A percentile compares a stretch with the other conserved stretches of the same genome.
Conservation (phyloP, 768 basidiomycete species). For the Gymnopilus dilepis region DNA sequence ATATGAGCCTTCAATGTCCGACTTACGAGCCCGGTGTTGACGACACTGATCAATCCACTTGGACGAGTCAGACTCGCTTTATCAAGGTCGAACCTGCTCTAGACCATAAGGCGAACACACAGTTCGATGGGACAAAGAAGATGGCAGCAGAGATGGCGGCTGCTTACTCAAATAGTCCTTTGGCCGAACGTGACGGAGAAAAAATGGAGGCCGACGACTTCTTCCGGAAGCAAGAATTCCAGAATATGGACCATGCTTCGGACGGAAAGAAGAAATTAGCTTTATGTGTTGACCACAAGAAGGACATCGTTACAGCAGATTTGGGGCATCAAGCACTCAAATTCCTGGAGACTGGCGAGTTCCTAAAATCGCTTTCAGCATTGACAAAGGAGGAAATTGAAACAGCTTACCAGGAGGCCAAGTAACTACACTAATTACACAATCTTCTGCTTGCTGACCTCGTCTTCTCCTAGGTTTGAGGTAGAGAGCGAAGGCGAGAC, state of each 20-base stretch:
- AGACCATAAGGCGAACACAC: conserved; percentile 33
- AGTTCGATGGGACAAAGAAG: conserved; percentile 27
- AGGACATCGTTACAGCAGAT: not conserved
- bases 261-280: conserved; percentile 34
- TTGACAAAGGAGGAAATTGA: not conserved
- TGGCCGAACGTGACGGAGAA: conserved; percentile 11
- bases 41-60: conserved; percentile 23
- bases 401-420: not conserved
- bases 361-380: not conserved
- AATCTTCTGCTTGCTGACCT: not conserved
- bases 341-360: not conserved
- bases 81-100: conserved; percentile 23
- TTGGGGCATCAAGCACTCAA: not conserved
- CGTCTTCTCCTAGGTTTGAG: not conserved
- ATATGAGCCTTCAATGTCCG: conserved; percentile 23
- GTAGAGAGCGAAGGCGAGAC: not conserved
- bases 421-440: not conserved
- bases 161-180: conserved; percentile 27
- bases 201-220: conserved; percentile 22
- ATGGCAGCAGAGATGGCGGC: conserved; percentile 11
- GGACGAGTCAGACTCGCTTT: conserved; percentile 20
- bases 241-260: conserved; percentile 32
- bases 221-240: conserved; percentile 22
- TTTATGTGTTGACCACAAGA: conserved; percentile 17
- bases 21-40: conserved; percentile 20